Percentiles rank a stretch among this genome's conserved stretches.
phyloP scores from a whole-genome alignment of 352 stramenopile species.

The Thraustochytrium sp. region DNA sequence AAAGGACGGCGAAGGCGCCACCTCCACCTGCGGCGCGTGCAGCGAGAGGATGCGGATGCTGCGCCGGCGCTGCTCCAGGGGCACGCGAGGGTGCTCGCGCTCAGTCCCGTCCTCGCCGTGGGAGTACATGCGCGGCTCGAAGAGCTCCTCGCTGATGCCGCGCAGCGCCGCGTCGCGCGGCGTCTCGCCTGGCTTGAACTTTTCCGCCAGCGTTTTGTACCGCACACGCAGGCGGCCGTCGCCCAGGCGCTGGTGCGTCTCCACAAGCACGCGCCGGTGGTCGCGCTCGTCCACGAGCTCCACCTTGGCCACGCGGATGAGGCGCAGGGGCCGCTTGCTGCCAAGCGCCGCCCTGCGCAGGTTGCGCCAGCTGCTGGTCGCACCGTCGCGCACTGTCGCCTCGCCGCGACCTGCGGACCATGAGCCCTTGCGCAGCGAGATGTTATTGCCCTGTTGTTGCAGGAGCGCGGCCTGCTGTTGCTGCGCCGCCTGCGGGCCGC shows the following conservation, averaged over 20 bases:
- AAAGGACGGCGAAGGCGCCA: constrained; percentile 8
- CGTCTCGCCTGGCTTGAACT: constrained; percentile 41
- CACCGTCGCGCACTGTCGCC: too few species aligned
- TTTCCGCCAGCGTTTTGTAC: constrained; percentile 36
- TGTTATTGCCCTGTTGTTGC: too few species aligned
- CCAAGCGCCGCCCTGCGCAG: too few species aligned
- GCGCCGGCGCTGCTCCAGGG: background rate
- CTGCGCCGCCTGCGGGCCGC: too few species aligned
- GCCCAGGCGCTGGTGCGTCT: constrained; percentile 21
- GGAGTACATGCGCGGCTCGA: background rate
- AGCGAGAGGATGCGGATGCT: background rate
- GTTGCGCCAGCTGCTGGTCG: too few species aligned
- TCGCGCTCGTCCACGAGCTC: constrained; percentile 17
- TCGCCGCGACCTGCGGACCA: too few species aligned
- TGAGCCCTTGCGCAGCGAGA: too few species aligned
- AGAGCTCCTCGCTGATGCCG: constrained; percentile 26
- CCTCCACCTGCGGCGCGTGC: constrained; percentile 4
- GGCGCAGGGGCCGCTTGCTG: background rate
- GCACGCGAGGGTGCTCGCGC: background rate
- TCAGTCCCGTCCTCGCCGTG: background rate
- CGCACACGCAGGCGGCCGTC: constrained; percentile 13
- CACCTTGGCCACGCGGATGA: constrained; percentile 42
- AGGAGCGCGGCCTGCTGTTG: too few species aligned
- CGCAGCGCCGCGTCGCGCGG: background rate
- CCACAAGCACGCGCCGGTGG: background rate